Evolutionary conservation across 495 filamentous ascomycete genomes (phyloP), one percentile per base, ranked within the genome.

Genomic region (Rhizodiscina lignyota): DNA sequence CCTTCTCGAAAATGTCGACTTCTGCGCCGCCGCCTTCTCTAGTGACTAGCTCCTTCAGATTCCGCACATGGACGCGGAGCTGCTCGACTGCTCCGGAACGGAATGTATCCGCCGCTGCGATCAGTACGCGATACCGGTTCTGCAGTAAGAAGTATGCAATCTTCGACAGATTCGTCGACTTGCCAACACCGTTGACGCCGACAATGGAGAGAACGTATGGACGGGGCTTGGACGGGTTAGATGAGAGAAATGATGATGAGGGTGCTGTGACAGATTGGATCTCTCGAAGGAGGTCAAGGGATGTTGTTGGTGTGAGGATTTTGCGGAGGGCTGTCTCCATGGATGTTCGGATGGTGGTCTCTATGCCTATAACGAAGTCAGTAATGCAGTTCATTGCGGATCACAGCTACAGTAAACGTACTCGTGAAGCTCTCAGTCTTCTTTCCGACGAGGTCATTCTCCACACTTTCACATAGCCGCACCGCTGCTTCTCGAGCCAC

Each of bases 121-220:
- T 81, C 33, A 97, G 68, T n/a, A 97, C 82, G 43, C 79, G 77
- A 60, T 87, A 91, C 50, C 85, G 80, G 61, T 97, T 96, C 54
- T 97, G 91, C 17, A 97, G 65, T 8, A 97, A 67, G 62, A 96
- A 94, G 61, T 86, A 96, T 53, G 82, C 87, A 40, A 97, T 89
- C 58, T 97, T 97, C 51, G 81, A 83, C 13, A 97, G 61, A 43
- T 93, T 96, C 15, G 89, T 97, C 5, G 83, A 93, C 58, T 97
- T 97, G 50, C 89, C 89, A 32, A 97, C 89, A 18, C 89, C 89
- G 49, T 97, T 97, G 47, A 97, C 89, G 35, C 89, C 89, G 21
- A 97, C 91, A 36, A 97, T 92, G 21, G 83, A 91, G 47, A 97
- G 91, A 39, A 94, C 87, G 45, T 96, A 97, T 23, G 89, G 89